A percentile compares a stretch with the other conserved stretches of the same genome.
These are phyloP conservation scores for Nymphaea thermarum DNA, from an alignment of 164 flowering plant genomes.

Conservation along the genomic window DNA sequence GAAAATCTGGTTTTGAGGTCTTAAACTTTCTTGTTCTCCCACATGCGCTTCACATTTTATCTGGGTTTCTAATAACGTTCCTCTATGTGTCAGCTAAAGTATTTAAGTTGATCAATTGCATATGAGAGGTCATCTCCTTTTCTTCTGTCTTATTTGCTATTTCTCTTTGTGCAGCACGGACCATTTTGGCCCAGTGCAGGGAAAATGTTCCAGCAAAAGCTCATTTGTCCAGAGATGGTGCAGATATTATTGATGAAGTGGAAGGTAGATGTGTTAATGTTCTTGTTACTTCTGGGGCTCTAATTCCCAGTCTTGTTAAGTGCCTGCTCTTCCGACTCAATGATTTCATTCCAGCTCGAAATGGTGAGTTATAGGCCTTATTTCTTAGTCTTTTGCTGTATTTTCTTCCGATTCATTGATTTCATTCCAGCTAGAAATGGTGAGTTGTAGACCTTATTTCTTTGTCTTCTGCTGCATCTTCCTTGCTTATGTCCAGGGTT, in stretches of 20 bases:
- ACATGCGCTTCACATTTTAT: too few species aligned
- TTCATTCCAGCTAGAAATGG: slow-evolving; percentile 57
- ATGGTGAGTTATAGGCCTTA: slow-evolving; percentile 31
- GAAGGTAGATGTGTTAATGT: slow-evolving; percentile 38
- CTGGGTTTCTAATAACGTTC: too few species aligned
- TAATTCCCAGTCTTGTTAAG: slow-evolving; percentile 88
- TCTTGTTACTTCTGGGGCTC: slow-evolving; percentile 86
- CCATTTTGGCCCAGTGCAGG: slow-evolving; percentile 62
- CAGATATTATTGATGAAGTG: slow-evolving; percentile 2
- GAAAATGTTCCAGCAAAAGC: slow-evolving; percentile 15
- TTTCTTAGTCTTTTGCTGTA: neutral
- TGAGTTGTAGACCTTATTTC: slow-evolving; percentile 9
- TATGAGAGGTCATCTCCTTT: neutral
- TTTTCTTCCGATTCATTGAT: slow-evolving; percentile 44
- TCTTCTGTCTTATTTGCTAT: neutral
- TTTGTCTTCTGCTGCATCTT: neutral
- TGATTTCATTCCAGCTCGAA: slow-evolving; percentile 37
- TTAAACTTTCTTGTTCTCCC: too few species aligned
- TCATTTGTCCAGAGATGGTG: neutral
- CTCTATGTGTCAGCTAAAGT: too few species aligned
- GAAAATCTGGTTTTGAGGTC: too few species aligned
- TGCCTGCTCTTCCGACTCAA: slow-evolving; percentile 83
- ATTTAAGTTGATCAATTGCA: neutral
- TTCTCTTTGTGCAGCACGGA: slow-evolving; percentile 30
- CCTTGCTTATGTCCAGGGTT: too few species aligned